Evolutionary conservation across 2,329 filamentous ascomycete species (phyloP), one percentile per base, ranked within the genome.

Genomic region (Pezicula rhizophila): DNA sequence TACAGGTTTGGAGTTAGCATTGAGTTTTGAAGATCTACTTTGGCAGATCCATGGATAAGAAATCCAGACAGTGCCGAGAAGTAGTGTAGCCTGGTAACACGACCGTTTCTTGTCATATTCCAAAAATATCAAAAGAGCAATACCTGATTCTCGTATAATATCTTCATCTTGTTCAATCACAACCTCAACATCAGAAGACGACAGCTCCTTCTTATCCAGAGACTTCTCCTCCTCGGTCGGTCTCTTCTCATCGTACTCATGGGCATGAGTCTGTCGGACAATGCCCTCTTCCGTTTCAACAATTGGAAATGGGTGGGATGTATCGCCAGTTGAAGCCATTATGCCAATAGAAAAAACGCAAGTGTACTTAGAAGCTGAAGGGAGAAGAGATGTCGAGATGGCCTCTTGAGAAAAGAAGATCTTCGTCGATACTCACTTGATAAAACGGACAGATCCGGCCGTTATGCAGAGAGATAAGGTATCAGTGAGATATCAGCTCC

Each of bases 71-170:
- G 5, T 31, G 18, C 23, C 23, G 18, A 18, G 40, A 42, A 15
- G 20, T 12, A 42, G 40, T 11, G 15, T 5, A 15, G n/a, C 12
- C 11, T 31, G 8, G 40, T 23, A 5, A 23, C n/a, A 18, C 15
- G 15, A 40, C 8, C 12, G 2, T 15, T 40, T 8, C 8, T 12
- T 3, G 8, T 31, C 8, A 12, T 31, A 10, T 10, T 31, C 4
- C 28, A 4, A 31, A 31, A 31, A 31, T 12, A 11, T 4, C 8
- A 10, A 10, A 10, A 31, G 8, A 31, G 28, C 8, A 12, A 42
- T 54, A 54, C 50, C 50, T 23, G 45, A 48, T 37, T 54, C 52
- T 11, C 31, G 38, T 34, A 54, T 50, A 7, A 45, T 42, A 35
- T 54, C 52, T 18, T 28, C 48, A 17, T 45, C 47, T 4, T 52